Evolutionary conservation across 179 eudicot species (phyloP), one percentile per base, ranked within the genome.

Genomic region (Nepenthes alata): DNA sequence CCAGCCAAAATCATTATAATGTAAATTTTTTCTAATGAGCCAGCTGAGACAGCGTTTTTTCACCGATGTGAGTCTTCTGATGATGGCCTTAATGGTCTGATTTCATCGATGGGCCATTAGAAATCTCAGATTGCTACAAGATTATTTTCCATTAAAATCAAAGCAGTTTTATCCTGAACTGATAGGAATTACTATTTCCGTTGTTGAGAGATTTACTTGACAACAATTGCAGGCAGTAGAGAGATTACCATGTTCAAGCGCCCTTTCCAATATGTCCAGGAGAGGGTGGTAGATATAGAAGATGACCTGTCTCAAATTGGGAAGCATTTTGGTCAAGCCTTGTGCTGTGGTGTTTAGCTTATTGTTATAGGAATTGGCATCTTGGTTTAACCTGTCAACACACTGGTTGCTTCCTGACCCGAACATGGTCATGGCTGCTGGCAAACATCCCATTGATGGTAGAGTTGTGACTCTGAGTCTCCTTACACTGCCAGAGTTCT

Each of bases 371-470:
- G 85, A 76, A 59, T 69, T 10, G 8, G 95, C 95, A 62, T 62
- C 95, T 57, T 63, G 69, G 60, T 89, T 91, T 55, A 83, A 66
- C 69, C 76, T 79, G 54, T 59, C 73, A 36, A 88, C 87, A 35
- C 98, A 89, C 50, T 74, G 65, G 59, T 84, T 81, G 77, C 77
- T 88, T 57, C 82, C 87, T 35, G 59, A 71, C 11, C 93, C 91
- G 15, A 83, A 88, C 12, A 85, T 54, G 4, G 98, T 91, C 41
- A 91, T 84, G 58, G 89, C 78, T 57, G 96, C 89, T 0, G 95
- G 96, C 53, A 83, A 54, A 67, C 95, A 89, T 62, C 98, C 98
- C 49, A 91, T 59, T n/a, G 98, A 95, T 54, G 95, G 95, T 74
- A 89, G 72, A 53, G 78, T 81, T 50, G 91, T 75, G 9, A 83